Evolutionary conservation across 441 rosid species (phyloP), one percentile per base, ranked within the genome.

Genomic region (Pelargonium myrrhifolium): DNA sequence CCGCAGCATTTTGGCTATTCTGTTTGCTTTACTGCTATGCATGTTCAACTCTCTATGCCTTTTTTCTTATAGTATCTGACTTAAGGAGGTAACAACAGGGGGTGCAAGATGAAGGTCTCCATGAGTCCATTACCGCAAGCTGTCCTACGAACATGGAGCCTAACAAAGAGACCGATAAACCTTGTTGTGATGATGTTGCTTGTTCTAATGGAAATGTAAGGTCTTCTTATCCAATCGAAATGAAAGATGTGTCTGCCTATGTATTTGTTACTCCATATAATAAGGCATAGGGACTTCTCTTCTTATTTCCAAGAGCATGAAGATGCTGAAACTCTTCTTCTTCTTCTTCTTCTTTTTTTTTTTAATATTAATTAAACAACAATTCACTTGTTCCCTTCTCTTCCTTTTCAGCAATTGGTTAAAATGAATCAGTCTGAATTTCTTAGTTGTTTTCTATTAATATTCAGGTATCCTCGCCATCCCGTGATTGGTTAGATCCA

Each of bases 401-500:
- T 51, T n/a, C 17, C 58, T 8, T n/a, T 56, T n/a, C 26, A 18
- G 28, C 62, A 56, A 61, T 6, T 3, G 11, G 35, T 6, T 24
- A 4, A 10, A 11, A 8, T 26, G 8, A 28, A 21, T 21, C 65
- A 28, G n/a, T 20, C 65, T 26, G 6, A 62, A 11, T 56, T 15
- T 63, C 26, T 62, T 65, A 66, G 42, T 65, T 70, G 65, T 51
- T 60, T 60, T n/a, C 39, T 73, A 31, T 74, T 66, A 67, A 66
- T 68, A 56, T 80, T 73, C 82, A 91, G 99, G 88, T 68, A 68
- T 68, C 79, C 18, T 82, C 82, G 45, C 69, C 86, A 62, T 71
- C 85, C 56, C 76, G 69, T 70, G 85, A 83, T 58, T 92, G 92
- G 90, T 68, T 83, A 83, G 86, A 83, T 81, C 87, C 91, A 68